Evolutionary conservation across 2,329 filamentous ascomycete genomes (phyloP).

Genomic region (Apiospora kogelbergensis): DNA sequence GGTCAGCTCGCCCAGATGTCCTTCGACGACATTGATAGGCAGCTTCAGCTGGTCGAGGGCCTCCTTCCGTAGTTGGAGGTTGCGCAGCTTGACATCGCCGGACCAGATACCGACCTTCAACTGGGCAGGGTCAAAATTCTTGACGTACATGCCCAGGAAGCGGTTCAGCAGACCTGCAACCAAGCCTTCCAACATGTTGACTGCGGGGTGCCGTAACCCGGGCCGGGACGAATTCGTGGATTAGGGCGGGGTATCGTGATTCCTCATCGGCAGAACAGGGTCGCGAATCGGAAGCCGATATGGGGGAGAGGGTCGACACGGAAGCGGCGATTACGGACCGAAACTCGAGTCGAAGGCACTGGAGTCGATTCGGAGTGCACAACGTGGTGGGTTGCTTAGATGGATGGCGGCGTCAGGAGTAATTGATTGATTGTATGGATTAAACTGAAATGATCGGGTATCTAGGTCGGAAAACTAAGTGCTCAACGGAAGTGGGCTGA

Average conservation of each 20-base stretch:
- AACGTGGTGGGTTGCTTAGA: neutral
- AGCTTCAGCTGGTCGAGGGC: conserved; percentile 96
- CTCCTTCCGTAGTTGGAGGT: conserved; percentile 90
- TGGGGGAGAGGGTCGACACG: neutral
- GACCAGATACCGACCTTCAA: conserved; percentile 99
- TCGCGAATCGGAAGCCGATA: neutral
- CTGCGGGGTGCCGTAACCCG: conserved; percentile 66
- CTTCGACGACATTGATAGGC: conserved; percentile 94
- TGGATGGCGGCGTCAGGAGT: neutral
- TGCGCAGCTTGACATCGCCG: conserved; percentile 91
- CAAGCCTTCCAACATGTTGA: conserved; percentile 91
- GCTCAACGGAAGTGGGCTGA: neutral
- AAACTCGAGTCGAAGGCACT: neutral
- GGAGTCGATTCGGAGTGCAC: neutral
- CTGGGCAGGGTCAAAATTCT: conserved; percentile 98
- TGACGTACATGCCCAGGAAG: conserved; percentile 99
- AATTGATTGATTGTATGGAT: neutral
- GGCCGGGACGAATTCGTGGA: conserved; percentile 52
- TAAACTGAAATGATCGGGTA: conserved; percentile 2
- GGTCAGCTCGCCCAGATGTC: conserved; percentile 88
- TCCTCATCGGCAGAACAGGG: conserved; percentile 29
- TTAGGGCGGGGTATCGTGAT: conserved; percentile 25
- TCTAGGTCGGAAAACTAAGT: conserved; percentile 6
- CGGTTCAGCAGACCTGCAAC: conserved; percentile 97
- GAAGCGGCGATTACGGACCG: neutral